These are phyloP conservation scores for Melampsora larici-populina DNA, from an alignment of 1,284 basidiomycete genomes.

Conservation along the genomic window DNA sequence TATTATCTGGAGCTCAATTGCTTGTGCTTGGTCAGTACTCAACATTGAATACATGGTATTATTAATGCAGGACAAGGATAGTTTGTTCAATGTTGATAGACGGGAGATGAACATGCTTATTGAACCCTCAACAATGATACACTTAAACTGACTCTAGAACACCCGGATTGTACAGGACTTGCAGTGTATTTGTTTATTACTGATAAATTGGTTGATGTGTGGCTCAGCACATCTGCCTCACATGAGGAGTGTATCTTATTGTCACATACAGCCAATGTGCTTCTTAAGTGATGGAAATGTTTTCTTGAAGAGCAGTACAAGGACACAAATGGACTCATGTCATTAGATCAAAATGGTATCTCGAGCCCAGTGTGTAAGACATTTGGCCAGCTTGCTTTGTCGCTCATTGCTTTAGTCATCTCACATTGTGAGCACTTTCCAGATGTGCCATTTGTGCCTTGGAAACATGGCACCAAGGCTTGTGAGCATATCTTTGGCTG, in stretches of 20 bases:
- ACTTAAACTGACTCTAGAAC: neutral
- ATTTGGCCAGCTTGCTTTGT: neutral
- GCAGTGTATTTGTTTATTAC: neutral
- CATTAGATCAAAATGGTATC: slow-evolving; percentile 4
- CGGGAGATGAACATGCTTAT: neutral
- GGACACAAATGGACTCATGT: neutral
- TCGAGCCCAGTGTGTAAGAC: slow-evolving; percentile 1
- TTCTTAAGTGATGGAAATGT: slow-evolving; percentile 6
- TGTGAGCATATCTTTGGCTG: no score
- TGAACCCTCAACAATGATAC: slow-evolving; percentile 1
- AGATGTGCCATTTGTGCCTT: slow-evolving; percentile 4
- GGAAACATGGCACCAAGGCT: slow-evolving; percentile 2
- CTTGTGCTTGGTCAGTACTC: slow-evolving; percentile 19
- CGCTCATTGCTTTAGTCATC: neutral
- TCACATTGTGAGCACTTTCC: slow-evolving; percentile 11
- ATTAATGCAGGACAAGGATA: neutral
- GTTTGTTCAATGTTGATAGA: slow-evolving; percentile 10
- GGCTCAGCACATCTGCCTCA: neutral
- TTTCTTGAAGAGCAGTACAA: no score
- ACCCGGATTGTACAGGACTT: slow-evolving; percentile 8
- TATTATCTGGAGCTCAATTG: slow-evolving; percentile 8
- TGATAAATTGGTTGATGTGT: slow-evolving; percentile 10
- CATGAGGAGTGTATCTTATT: neutral
- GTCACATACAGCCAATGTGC: neutral
- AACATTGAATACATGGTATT: slow-evolving; percentile 10